Evolutionary conservation across 2,329 filamentous ascomycete species (phyloP).

Genomic region (Beauveria scarabaeidicola): DNA sequence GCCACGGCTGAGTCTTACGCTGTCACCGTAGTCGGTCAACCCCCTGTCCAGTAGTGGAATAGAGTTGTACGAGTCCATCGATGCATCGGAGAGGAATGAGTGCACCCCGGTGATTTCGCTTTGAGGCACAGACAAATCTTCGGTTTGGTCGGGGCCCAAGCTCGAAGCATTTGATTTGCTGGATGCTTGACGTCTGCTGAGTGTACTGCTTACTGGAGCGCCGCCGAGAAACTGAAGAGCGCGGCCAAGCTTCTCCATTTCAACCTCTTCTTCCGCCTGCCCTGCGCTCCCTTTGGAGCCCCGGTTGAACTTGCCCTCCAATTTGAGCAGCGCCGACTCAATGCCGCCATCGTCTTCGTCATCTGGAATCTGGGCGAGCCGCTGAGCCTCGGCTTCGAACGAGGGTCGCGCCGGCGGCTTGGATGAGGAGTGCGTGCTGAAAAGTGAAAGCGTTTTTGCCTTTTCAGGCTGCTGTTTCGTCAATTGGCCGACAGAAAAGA

Average conservation of each 20-base stretch:
- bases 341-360: conserved; percentile 75
- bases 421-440: conserved; percentile 50
- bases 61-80: conserved; percentile 67
- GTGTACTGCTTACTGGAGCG: neutral
- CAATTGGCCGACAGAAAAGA: conserved; percentile 52
- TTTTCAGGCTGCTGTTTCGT: conserved; percentile 41
- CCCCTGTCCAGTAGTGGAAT: conserved; percentile 68
- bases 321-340: conserved; percentile 83
- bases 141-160: neutral
- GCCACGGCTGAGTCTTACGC: conserved; percentile 31
- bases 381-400: conserved; percentile 81
- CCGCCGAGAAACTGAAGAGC: conserved; percentile 10
- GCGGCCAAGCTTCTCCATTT: conserved; percentile 11
- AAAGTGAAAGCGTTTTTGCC: conserved; percentile 37
- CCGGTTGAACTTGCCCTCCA: conserved; percentile 77
- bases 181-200: conserved; percentile 1
- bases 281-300: conserved; percentile 25
- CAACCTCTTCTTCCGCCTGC: conserved; percentile 13
- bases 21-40: conserved; percentile 41
- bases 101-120: conserved; percentile 17
- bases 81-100: conserved; percentile 51
- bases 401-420: conserved; percentile 60
- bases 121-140: neutral
- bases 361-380: conserved; percentile 80
- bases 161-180: neutral